These are phyloP conservation scores for Aureobasidium sp. DNA, from an alignment of 2,329 filamentous ascomycete species.

Conservation along the genomic window DNA sequence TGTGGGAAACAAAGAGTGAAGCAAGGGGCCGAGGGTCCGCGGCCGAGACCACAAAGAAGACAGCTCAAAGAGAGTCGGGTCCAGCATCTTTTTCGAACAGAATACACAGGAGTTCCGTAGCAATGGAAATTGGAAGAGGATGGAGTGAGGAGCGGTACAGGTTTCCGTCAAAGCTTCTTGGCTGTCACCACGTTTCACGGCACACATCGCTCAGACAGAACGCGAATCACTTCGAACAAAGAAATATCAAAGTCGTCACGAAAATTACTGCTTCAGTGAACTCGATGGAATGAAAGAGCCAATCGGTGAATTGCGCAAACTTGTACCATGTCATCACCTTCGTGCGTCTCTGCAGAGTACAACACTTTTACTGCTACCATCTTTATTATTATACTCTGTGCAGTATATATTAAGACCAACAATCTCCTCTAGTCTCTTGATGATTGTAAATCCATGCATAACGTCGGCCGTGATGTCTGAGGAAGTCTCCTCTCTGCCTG, in stretches of 20 bases:
- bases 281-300: background rate
- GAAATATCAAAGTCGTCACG: background rate
- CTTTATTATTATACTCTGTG: no score
- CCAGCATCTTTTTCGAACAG: background rate
- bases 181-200: background rate
- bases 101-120: background rate
- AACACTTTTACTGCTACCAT: no score
- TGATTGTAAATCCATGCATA: no score
- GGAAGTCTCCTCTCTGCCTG: constrained; percentile 9
- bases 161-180: background rate
- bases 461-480: background rate
- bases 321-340: background rate
- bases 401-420: no score
- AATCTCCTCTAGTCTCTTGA: no score
- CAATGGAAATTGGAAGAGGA: background rate
- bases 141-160: background rate
- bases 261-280: background rate
- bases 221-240: background rate
- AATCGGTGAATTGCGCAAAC: background rate
- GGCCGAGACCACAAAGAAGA: background rate
- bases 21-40: background rate
- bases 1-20: background rate
- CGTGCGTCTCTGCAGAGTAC: no score
- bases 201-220: background rate
- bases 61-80: background rate